Base-by-base conservation (phyloP, 2,329 filamentous ascomycete genomes). In the Aureobasidium sp. region DNA sequence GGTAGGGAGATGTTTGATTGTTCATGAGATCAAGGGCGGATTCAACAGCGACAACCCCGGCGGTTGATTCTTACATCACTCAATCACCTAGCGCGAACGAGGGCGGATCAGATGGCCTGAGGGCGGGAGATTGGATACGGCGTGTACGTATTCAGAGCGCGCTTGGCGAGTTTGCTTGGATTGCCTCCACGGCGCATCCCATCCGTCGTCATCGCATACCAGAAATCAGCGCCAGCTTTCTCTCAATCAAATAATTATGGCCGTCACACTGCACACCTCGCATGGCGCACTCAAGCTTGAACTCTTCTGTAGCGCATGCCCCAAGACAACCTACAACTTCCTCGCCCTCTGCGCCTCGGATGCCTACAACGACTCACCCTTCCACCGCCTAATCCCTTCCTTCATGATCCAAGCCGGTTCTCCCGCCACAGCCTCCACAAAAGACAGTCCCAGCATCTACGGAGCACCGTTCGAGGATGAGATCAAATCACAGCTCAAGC, bases 271-370 rank as follows among this genome's bases (percentile, higher is more conserved):
- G 12, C 90, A 96, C 71, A 97, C 93, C 44, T 88, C 83, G 48
- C 79, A 85, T 50, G 93, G 93, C 66, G 85, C 93, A 70, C 79
- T 97, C 67, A 98, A 97, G 74, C 81, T 97, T 63, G 93, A 97
- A 70, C 77, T 98, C 60, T 97, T 96, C 74, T 97, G 91, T 74
- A 89, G 95, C 69, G 85, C 87, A 61, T 89, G 95, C 29, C 93
- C 93, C 58, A 90, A 91, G 69, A 95, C 93, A 0, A 86, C 90
- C 58, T 66, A 88, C 84, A 93, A 93, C 74, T 93, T 93, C 71
- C 83, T 93, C 60, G 88, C 88, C 50, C 83, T 93, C 58, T 90
- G 86, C 74, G 88, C 86, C 47, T 89, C 86, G 7, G 77, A 76
- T 63, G 88, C 86, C 74, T 93, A 90, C 73, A 74, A 87, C 65